Conservation (phyloP, 345 rosid genomes). For the Erodium maritimum region DNA sequence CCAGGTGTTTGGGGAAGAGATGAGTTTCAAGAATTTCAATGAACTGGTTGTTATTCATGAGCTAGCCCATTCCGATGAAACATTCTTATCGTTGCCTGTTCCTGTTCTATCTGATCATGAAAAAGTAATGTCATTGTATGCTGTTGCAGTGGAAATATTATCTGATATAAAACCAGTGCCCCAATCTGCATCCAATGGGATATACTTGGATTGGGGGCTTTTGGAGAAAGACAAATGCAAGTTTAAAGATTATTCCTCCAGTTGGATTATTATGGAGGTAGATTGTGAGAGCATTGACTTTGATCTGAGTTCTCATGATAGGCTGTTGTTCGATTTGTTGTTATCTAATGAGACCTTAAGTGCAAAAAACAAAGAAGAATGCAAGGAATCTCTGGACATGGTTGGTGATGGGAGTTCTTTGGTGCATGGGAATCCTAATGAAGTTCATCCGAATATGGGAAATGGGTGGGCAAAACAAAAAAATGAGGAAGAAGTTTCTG, state of each 20-base stretch:
- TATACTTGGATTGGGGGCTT: constrained; percentile 81
- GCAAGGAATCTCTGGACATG: constrained; percentile 26
- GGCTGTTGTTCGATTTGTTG: constrained; percentile 38
- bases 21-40: constrained; percentile 51
- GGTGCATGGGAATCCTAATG: constrained; percentile 15
- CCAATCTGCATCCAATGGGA: constrained; percentile 57
- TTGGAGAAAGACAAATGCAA: constrained; percentile 43
- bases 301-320: constrained; percentile 29
- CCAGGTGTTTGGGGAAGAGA: constrained; percentile 39
- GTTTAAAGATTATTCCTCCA: constrained; percentile 17
- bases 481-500: constrained; percentile 21
- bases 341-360: constrained; percentile 34
- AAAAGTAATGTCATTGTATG: constrained; percentile 27
- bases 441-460: constrained; percentile 18
- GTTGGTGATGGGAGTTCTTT: constrained; percentile 19
- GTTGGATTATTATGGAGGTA: constrained; percentile 25
- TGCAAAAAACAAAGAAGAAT: constrained; percentile 21
- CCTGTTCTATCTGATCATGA: constrained; percentile 42
- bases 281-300: constrained; percentile 24
- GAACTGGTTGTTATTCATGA: constrained; percentile 63
- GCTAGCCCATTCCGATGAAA: constrained; percentile 57
- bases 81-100: constrained; percentile 64
- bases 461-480: constrained; percentile 18
- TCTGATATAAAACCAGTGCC: constrained; percentile 33
- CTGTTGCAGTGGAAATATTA: constrained; percentile 32